Percentiles rank a stretch among this genome's conserved stretches.
Conservation (phyloP, 768 basidiomycete species). For the Podaxis mareebaensis region DNA sequence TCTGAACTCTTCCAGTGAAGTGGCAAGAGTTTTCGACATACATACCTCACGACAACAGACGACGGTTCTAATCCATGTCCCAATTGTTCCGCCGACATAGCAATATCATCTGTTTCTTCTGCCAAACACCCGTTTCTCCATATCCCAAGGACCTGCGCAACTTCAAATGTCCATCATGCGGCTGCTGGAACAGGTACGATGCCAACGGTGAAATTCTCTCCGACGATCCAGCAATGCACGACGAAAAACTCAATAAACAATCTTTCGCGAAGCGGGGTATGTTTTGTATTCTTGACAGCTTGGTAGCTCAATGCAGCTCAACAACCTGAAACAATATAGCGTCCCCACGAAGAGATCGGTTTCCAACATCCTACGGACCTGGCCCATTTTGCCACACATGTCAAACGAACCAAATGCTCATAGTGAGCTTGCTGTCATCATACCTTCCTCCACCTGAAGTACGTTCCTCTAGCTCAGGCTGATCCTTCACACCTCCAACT, state of each 20-base stretch:
- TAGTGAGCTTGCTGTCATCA: constrained; percentile 84
- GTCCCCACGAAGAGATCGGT: constrained; percentile 66
- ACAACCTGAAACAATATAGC: constrained; percentile 36
- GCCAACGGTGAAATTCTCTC: constrained; percentile 75
- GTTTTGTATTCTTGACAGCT: constrained; percentile 17
- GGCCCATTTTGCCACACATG: constrained; percentile 85
- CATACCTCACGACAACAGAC: neutral
- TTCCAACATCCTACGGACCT: constrained; percentile 61
- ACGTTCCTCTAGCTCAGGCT: constrained; percentile 28
- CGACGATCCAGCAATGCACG: constrained; percentile 88
- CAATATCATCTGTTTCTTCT: constrained; percentile 69
- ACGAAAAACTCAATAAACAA: constrained; percentile 65
- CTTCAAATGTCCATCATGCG: constrained; percentile 68
- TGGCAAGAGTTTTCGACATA: neutral
- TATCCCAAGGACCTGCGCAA: constrained; percentile 49
- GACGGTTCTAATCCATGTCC: constrained; percentile 29
- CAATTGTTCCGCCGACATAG: constrained; percentile 55
- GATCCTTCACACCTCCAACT: neutral
- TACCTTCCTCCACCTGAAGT: constrained; percentile 84
- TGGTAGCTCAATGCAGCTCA: neutral
- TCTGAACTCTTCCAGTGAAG: constrained; percentile 1
- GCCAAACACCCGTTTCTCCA: constrained; percentile 44
- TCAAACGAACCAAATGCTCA: constrained; percentile 89
- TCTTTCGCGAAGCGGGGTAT: constrained; percentile 77
- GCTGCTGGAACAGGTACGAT: constrained; percentile 76